Percentiles rank a stretch among this genome's conserved stretches.
phyloP scores from a whole-genome alignment of 192 early-diverging fungal species.

The Rhizophagus prolifer region DNA sequence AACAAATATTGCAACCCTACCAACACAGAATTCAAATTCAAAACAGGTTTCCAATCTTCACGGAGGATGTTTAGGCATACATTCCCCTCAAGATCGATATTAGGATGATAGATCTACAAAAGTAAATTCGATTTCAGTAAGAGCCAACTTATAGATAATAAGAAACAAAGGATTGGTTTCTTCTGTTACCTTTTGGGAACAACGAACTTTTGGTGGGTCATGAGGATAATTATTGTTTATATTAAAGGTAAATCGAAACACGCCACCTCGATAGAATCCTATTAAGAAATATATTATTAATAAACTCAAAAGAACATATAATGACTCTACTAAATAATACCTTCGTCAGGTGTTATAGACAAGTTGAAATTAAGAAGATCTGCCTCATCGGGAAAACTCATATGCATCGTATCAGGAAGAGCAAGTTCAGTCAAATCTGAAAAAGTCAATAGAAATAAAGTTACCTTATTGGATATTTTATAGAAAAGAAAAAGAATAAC shows the following conservation, averaged over 20 bases:
- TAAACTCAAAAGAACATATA: neutral
- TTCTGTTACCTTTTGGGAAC: conserved; percentile 73
- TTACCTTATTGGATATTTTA: neutral
- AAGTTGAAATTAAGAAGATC: conserved; percentile 84
- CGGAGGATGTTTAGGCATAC: conserved; percentile 96
- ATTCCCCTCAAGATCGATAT: conserved; percentile 95
- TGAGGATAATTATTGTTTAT: conserved; percentile 91
- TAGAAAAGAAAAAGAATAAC: neutral
- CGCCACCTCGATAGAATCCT: conserved; percentile 85
- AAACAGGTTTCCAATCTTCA: conserved; percentile 99
- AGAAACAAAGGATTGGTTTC: neutral
- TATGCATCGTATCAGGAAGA: conserved; percentile 71
- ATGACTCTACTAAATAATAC: conserved; percentile 43
- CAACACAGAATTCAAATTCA: conserved; percentile 86
- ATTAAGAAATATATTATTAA: conserved; percentile 1
- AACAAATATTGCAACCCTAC: conserved; percentile 93
- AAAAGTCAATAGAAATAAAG: neutral
- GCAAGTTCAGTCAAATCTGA: conserved; percentile 83
- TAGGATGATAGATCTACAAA: conserved; percentile 90
- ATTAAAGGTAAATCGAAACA: conserved; percentile 80
- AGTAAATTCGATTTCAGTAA: neutral
- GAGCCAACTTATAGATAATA: neutral
- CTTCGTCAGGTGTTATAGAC: conserved; percentile 84
- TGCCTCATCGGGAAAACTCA: conserved; percentile 73
- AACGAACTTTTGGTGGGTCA: conserved; percentile 90